A percentile compares a stretch with the other conserved stretches of the same genome.
Conservation (phyloP, 441 rosid genomes). For the Erodium moschatum region DNA sequence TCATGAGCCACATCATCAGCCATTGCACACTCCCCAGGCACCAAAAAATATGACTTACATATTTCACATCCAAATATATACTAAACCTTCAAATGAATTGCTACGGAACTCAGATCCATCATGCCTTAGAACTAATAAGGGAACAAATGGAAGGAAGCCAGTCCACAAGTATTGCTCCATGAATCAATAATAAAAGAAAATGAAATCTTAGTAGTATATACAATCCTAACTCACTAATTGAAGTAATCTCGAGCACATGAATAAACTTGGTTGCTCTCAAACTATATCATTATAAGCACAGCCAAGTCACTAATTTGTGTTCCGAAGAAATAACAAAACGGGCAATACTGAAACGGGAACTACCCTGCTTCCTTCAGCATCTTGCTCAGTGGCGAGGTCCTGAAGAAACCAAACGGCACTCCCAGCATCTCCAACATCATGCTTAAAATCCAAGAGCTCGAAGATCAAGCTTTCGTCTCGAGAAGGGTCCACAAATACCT, state of each 20-base stretch:
- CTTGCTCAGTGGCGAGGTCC: constrained; percentile 69
- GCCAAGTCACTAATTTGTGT: background rate
- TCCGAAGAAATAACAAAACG: background rate
- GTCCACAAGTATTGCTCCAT: too few species aligned
- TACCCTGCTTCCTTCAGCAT: constrained; percentile 62
- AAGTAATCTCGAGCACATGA: background rate
- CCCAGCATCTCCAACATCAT: constrained; percentile 49
- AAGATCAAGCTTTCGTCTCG: too few species aligned
- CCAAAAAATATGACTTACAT: too few species aligned
- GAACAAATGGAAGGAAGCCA: background rate
- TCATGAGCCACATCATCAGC: background rate
- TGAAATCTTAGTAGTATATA: background rate
- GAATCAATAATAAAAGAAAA: background rate
- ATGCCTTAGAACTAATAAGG: background rate
- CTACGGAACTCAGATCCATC: background rate
- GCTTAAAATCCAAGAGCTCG: constrained; percentile 10
- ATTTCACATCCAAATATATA: background rate
- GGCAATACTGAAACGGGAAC: background rate
- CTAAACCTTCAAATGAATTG: background rate
- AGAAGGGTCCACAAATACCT: too few species aligned
- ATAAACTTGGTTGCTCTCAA: background rate
- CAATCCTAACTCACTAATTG: background rate
- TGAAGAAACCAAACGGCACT: constrained; percentile 75
- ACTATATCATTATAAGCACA: background rate
- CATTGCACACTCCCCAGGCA: background rate